These are phyloP conservation scores for Rutstroemia sp. DNA, from an alignment of 2,329 filamentous ascomycete species.

Conservation along the genomic window DNA sequence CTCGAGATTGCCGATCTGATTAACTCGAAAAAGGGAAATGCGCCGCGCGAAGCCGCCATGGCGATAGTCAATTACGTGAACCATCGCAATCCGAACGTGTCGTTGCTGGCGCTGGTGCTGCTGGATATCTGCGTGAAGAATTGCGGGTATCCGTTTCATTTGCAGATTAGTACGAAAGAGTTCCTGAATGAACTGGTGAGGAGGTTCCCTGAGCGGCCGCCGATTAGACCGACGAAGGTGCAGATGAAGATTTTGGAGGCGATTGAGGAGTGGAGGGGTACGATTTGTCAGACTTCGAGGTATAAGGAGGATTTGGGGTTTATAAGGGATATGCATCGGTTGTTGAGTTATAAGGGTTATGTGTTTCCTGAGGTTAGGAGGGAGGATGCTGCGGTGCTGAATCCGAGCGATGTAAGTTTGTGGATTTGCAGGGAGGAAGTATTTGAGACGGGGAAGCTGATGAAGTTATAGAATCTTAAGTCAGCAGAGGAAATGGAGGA, in stretches of 20 bases:
- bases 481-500: slow-evolving; percentile 98
- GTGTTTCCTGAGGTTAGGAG: slow-evolving; percentile 85
- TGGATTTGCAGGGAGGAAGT: not conserved
- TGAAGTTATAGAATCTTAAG: slow-evolving; percentile 65
- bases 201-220: slow-evolving; percentile 88
- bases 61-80: slow-evolving; percentile 93
- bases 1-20: slow-evolving; percentile 95
- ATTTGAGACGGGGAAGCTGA: slow-evolving; percentile 23
- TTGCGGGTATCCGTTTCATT: slow-evolving; percentile 97
- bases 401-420: slow-evolving; percentile 81
- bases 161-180: slow-evolving; percentile 97
- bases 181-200: slow-evolving; percentile 97
- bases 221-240: slow-evolving; percentile 75
- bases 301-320: slow-evolving; percentile 97
- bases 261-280: slow-evolving; percentile 97
- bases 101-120: slow-evolving; percentile 79
- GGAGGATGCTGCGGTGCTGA: slow-evolving; percentile 93
- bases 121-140: slow-evolving; percentile 99
- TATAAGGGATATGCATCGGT: slow-evolving; percentile 93
- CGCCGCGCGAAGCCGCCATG: slow-evolving; percentile 89
- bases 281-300: slow-evolving; percentile 94
- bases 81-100: slow-evolving; percentile 92
- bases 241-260: slow-evolving; percentile 90
- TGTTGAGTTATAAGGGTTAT: slow-evolving; percentile 96
- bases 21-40: slow-evolving; percentile 94